phyloP scores from a whole-genome alignment of 2,329 filamentous ascomycete genomes.

The Cryphonectria radicalis region DNA sequence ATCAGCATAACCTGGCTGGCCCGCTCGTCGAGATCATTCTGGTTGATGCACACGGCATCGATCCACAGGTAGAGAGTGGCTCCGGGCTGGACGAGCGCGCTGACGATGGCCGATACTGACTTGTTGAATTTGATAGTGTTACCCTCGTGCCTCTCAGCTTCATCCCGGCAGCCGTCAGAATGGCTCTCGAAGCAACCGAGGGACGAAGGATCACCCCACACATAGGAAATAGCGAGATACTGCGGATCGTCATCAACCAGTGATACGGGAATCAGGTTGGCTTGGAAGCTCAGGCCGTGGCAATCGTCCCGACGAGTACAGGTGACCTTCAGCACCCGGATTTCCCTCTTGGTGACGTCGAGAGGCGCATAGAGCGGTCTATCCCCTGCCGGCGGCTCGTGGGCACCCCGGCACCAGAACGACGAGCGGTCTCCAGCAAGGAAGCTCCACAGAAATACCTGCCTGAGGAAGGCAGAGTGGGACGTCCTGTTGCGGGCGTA shows the following conservation, averaged over 20 bases:
- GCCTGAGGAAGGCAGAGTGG: not conserved
- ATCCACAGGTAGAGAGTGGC: slow-evolving; percentile 19
- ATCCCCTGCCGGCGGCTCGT: not conserved
- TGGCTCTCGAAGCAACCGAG: not conserved
- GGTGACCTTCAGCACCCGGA: not conserved
- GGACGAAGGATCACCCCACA: slow-evolving; percentile 11
- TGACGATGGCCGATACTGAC: not conserved
- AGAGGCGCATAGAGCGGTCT: not conserved
- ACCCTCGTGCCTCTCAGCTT: not conserved
- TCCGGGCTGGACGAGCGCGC: slow-evolving; percentile 5
- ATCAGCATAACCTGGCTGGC: slow-evolving; percentile 19
- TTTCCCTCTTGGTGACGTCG: not conserved
- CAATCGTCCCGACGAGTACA: not conserved
- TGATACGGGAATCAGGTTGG: slow-evolving; percentile 4
- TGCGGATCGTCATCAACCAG: slow-evolving; percentile 4
- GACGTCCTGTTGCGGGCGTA: slow-evolving; percentile 1
- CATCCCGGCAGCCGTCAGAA: not conserved
- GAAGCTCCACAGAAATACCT: not conserved
- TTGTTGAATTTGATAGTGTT: not conserved
- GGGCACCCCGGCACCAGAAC: not conserved
- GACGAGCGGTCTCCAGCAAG: not conserved
- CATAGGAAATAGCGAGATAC: slow-evolving; percentile 22
- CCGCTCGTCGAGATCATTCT: slow-evolving; percentile 15
- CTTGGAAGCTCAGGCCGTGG: not conserved
- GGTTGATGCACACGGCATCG: slow-evolving; percentile 24